A percentile compares a stretch with the other conserved stretches of the same genome.
These are phyloP conservation scores for Phytopythium aichiense DNA, from an alignment of 352 stramenopile genomes.

Conservation along the genomic window DNA sequence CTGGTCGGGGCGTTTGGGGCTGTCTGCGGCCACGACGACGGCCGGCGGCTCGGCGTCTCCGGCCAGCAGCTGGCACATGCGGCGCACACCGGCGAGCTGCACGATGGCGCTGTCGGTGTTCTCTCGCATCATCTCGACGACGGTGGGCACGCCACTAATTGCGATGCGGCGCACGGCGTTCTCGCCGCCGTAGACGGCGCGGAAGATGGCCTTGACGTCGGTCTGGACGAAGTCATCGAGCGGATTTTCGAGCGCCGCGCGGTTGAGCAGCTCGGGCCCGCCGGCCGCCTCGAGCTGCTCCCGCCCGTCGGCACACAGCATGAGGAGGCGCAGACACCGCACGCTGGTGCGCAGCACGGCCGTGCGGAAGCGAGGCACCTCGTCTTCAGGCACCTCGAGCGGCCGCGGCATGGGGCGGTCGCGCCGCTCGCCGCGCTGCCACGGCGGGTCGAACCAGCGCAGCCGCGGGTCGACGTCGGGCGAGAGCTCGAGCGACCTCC, in stretches of 20 bases:
- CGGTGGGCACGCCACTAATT: conserved; percentile 42
- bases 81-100: conserved; percentile 43
- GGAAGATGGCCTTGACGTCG: conserved; percentile 75
- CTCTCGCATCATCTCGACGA: conserved; percentile 64
- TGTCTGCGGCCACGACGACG: conserved; percentile 14
- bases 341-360: conserved; percentile 54
- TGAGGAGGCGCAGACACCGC: conserved; percentile 64
- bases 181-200: conserved; percentile 56
- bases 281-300: conserved; percentile 31
- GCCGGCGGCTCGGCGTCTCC: conserved; percentile 15
- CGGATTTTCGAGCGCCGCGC: conserved; percentile 44
- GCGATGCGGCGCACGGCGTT: conserved; percentile 65
- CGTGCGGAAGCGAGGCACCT: conserved; percentile 47
- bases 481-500: conserved; percentile 35
- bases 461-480: conserved; percentile 51
- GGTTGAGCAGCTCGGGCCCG: conserved; percentile 47
- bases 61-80: conserved; percentile 46
- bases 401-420: conserved; percentile 43
- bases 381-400: conserved; percentile 33
- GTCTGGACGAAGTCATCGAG: conserved; percentile 73
- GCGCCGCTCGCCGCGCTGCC: conserved; percentile 21
- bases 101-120: conserved; percentile 57
- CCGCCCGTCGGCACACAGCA: conserved; percentile 45
- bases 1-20: conserved; percentile 9
- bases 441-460: conserved; percentile 57